phyloP scores from a whole-genome alignment of 2,329 filamentous ascomycete genomes.

The Leptographium procerum region DNA sequence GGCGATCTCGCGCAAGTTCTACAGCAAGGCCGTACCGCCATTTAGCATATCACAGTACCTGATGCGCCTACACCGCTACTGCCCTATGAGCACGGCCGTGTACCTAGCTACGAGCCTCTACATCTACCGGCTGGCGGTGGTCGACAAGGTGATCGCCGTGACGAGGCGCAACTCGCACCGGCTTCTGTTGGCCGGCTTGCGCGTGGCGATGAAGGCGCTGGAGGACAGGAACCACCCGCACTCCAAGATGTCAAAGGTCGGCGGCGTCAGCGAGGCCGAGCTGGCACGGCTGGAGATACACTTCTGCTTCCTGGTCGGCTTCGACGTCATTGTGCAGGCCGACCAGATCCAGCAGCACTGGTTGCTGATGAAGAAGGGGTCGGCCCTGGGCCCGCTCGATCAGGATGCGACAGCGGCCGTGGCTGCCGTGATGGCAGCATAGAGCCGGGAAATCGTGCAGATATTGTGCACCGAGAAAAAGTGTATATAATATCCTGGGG shows the following conservation, averaged over 20 bases:
- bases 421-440: neutral
- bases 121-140: slow-evolving; percentile 69
- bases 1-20: slow-evolving; percentile 85
- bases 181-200: slow-evolving; percentile 68
- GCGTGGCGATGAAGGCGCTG: slow-evolving; percentile 89
- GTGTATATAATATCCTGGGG: neutral
- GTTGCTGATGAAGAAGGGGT: slow-evolving; percentile 40
- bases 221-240: slow-evolving; percentile 87
- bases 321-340: slow-evolving; percentile 59
- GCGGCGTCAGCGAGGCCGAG: slow-evolving; percentile 73
- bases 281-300: slow-evolving; percentile 79
- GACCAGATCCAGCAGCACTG: slow-evolving; percentile 54
- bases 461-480: neutral
- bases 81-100: slow-evolving; percentile 86
- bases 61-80: slow-evolving; percentile 75
- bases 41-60: slow-evolving; percentile 80
- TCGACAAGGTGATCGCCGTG: slow-evolving; percentile 67
- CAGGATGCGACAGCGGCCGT: slow-evolving; percentile 5
- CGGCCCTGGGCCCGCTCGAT: slow-evolving; percentile 12
- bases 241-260: slow-evolving; percentile 71
- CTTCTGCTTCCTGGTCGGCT: slow-evolving; percentile 77
- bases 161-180: slow-evolving; percentile 80
- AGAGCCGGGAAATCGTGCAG: neutral
- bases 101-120: slow-evolving; percentile 85
- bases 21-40: slow-evolving; percentile 74